Base-by-base conservation (phyloP, 1,284 basidiomycete genomes). In the Inonotus obliquus region DNA sequence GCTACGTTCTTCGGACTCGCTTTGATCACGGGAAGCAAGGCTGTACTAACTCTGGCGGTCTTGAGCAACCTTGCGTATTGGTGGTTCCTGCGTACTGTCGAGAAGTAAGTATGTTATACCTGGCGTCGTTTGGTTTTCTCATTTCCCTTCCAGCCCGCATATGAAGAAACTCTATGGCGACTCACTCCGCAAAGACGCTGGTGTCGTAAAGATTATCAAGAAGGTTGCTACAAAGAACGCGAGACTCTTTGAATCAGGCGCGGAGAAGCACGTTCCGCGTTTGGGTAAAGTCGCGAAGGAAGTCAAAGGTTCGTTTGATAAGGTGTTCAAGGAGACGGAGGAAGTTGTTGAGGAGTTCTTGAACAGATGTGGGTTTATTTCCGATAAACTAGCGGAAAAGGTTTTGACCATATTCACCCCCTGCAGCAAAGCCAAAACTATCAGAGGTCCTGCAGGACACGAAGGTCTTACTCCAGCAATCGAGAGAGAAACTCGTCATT, bases 91-190 rank as follows among this genome's bases (percentile, higher is more conserved):
- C 86, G 84, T 65, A 82, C 77, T 59, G 94, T 96, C 21, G 95
- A 97, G 72, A 88, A 90, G 94, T 96, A 66, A 66, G 89, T 11
- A 10, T 37, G n/a, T 59, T 44, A 32, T 54, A 65, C 48, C 14
- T 59, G 32, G 25, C 27, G 19, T 37, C 19, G 51, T 5, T 52
- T 59, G 45, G 60, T 44, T 29, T 58, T 37, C 51, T 35, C 47
- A 39, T 38, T 58, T 60, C 5, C 63, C 29, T 11, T 17, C 48
- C 63, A 96, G 95, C 65, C 97, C 97, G 21, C 96, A 99, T 74
- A 99, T 99, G 96, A 86, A 85, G 67, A 94, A 93, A 70, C 79
- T 98, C 17, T 99, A 98, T 73, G 96, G 96, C 14, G 87, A 95
- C 69, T 88, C 91, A 4, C 78, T 99, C 19, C 86, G 96, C 65